Evolutionary conservation across 2,329 filamentous ascomycete genomes (phyloP), one percentile per base, ranked within the genome.

Genomic region (Pyricularia grisea): DNA sequence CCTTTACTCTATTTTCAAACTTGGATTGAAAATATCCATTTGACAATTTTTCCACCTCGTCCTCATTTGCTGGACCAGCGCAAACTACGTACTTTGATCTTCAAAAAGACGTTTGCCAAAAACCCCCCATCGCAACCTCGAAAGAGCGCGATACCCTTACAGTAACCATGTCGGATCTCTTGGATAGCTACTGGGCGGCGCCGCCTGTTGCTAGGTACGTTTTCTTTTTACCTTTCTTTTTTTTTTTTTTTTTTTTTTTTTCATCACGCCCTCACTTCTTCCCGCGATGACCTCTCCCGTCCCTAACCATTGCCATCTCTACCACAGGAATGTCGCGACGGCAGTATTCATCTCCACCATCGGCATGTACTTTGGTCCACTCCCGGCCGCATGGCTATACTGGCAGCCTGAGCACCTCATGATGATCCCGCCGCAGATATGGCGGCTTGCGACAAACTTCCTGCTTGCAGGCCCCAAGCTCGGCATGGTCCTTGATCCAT

Each of bases 401-500:
- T 92, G 89, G 77, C 77, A 84, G 70, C 78, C 79, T 30, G 77
- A 81, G 27, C 76, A 77, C 69, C 78, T 92, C 69, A 84, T 90
- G 75, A 84, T 83, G 69, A 79, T 87, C 66, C 81, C 86, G 60
- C 82, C 82, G 50, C 76, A 80, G 70, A 72, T 84, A 69, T 83
- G 83, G 78, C 80, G 81, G 66, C 70, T 80, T 25, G 74, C 79
- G 31, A 81, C 80, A 58, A 78, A 75, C 74, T 84, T 82, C 75
- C 71, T 83, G 36, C 68, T 84, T 36, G 80, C 79, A 27, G 71
- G 74, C 4, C 79, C 80, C 9, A 69, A 78, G 67, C 69, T 84
- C 70, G 75, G 80, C 66, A 87, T 93, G 73, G 75, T 93, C 69
- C 81, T 93, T 76, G 91, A 94, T 77, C 88, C 92, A 63, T 93